phyloP scores from a whole-genome alignment of 805 yeast species.

The Maudiozyma saulgeensis region DNA sequence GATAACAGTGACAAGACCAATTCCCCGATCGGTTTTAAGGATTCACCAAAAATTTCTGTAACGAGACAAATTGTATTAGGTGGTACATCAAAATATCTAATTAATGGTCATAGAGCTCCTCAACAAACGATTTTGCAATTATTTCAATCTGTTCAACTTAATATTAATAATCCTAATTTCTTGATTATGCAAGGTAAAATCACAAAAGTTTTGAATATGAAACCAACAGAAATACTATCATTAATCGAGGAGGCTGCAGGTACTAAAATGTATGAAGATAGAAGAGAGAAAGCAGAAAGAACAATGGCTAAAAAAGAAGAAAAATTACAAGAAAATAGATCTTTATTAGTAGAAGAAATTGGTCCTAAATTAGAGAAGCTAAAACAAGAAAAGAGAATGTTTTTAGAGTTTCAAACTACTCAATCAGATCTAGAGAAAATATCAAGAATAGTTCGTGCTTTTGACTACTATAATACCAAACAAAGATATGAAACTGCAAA shows the following conservation, averaged over 20 bases:
- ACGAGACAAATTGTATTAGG: slow-evolving; percentile 88
- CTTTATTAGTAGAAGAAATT: slow-evolving; percentile 72
- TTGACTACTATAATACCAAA: slow-evolving; percentile 46
- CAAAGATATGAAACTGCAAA: slow-evolving; percentile 36
- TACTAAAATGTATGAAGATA: slow-evolving; percentile 87
- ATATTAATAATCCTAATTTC: slow-evolving; percentile 94
- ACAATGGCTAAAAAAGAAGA: slow-evolving; percentile 88
- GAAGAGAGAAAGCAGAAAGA: slow-evolving; percentile 83
- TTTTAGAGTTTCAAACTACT: slow-evolving; percentile 76
- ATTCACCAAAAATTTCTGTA: slow-evolving; percentile 68
- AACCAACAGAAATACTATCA: slow-evolving; percentile 79
- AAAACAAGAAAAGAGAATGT: slow-evolving; percentile 70
- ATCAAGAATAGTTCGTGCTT: slow-evolving; percentile 65
- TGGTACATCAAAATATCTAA: slow-evolving; percentile 82
- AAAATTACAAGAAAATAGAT: slow-evolving; percentile 68
- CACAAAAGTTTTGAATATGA: slow-evolving; percentile 94
- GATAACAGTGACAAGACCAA: slow-evolving; percentile 69
- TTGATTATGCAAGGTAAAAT: slow-evolving; percentile 98
- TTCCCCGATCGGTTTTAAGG: slow-evolving; percentile 83
- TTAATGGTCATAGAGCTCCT: slow-evolving; percentile 94
- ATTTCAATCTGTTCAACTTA: slow-evolving; percentile 90
- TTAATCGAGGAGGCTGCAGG: slow-evolving; percentile 98
- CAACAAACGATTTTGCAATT: slow-evolving; percentile 84
- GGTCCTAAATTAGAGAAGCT: slow-evolving; percentile 83
- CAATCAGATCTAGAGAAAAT: slow-evolving; percentile 72